Conservation (phyloP, 768 basidiomycete genomes). For the Collybia nuda region DNA sequence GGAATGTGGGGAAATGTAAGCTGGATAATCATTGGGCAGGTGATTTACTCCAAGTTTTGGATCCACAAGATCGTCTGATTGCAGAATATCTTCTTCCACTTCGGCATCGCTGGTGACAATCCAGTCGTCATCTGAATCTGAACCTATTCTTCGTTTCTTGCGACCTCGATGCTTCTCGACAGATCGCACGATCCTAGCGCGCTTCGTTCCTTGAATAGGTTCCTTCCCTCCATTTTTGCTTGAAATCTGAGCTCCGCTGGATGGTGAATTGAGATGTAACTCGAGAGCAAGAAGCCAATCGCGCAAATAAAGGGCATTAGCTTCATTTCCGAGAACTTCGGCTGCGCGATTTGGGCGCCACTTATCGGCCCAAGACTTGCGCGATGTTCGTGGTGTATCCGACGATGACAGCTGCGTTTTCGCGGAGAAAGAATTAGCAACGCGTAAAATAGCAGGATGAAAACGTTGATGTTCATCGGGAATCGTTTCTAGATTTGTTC, state of each 20-base stretch:
- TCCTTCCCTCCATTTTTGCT: constrained; percentile 17
- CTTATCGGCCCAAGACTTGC: constrained; percentile 67
- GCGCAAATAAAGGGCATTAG: constrained; percentile 65
- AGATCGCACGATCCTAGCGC: constrained; percentile 57
- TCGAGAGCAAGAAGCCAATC: constrained; percentile 79
- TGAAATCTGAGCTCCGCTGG: constrained; percentile 3
- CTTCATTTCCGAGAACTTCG: constrained; percentile 79
- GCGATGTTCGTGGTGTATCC: constrained; percentile 11
- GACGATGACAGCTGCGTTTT: constrained; percentile 6
- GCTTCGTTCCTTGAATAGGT: constrained; percentile 44
- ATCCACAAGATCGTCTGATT: constrained; percentile 26
- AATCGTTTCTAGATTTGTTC: constrained; percentile 20
- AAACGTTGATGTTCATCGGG: constrained; percentile 29
- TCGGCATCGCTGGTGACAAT: constrained; percentile 46
- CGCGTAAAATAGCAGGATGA: constrained; percentile 53
- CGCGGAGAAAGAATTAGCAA: constrained; percentile 15
- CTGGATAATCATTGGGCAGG: constrained; percentile 11
- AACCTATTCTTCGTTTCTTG: constrained; percentile 55
- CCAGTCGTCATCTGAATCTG: constrained; percentile 60
- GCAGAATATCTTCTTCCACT: constrained; percentile 19
- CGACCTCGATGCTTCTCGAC: constrained; percentile 44
- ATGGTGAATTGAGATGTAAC: constrained; percentile 42
- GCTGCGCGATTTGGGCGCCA: constrained; percentile 75
- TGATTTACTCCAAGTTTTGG: constrained; percentile 34
- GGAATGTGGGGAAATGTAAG: constrained; percentile 14